These are phyloP conservation scores for Beverwykella pulmonaria DNA, from an alignment of 495 filamentous ascomycete genomes.

Conservation along the genomic window DNA sequence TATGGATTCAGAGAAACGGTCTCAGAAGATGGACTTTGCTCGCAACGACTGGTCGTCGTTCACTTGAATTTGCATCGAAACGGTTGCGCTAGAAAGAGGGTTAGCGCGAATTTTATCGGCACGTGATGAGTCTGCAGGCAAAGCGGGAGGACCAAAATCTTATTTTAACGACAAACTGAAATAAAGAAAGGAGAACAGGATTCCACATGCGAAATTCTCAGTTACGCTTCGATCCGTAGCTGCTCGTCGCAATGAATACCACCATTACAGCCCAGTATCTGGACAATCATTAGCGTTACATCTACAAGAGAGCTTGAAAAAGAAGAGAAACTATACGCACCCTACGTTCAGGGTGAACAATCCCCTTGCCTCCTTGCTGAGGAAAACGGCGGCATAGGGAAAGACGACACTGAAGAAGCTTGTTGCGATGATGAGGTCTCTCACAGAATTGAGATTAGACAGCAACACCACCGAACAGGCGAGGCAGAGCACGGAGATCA, in stretches of 20 bases:
- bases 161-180: not conserved
- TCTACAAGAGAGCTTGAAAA: not conserved
- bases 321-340: constrained; percentile 3
- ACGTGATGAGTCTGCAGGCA: not conserved
- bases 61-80: not conserved
- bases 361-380: constrained; percentile 3
- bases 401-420: constrained; percentile 4
- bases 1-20: too few relatives aligned
- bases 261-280: constrained; percentile 14
- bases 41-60: not conserved
- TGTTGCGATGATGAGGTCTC: constrained; percentile 8
- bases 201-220: not conserved
- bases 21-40: not conserved
- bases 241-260: not conserved
- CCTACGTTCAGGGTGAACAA: constrained; percentile 3
- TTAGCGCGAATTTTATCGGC: not conserved
- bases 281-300: not conserved
- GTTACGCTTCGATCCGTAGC: not conserved
- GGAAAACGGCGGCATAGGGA: not conserved
- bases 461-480: not conserved
- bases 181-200: not conserved
- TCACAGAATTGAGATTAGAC: constrained; percentile 5
- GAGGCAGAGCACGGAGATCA: not conserved
- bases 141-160: not conserved
- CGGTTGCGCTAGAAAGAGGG: not conserved